Conservation (phyloP, 495 filamentous ascomycete species). For the Penicillium verhagenii region DNA sequence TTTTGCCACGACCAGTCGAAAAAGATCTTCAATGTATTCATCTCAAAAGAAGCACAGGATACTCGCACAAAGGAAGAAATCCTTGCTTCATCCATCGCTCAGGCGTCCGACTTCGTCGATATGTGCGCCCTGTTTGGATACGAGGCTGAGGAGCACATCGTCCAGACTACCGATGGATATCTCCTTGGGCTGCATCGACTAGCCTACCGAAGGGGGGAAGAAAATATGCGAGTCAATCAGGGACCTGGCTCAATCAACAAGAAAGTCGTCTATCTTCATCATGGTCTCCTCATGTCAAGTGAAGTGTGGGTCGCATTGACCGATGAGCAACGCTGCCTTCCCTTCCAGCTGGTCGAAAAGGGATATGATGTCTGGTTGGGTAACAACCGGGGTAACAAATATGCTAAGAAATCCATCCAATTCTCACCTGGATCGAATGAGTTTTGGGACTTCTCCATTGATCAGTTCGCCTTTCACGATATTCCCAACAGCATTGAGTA, state of each 20-base stretch:
- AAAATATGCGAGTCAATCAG: constrained; percentile 66
- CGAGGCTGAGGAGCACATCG: constrained; percentile 90
- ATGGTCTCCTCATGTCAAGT: constrained; percentile 96
- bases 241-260: constrained; percentile 71
- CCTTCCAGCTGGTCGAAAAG: constrained; percentile 85
- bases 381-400: constrained; percentile 98
- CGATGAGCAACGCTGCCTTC: constrained; percentile 78
- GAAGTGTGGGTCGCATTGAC: constrained; percentile 97
- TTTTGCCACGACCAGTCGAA: constrained; percentile 84
- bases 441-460: constrained; percentile 98
- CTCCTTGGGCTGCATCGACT: constrained; percentile 87
- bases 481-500: constrained; percentile 94
- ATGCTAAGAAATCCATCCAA: constrained; percentile 86
- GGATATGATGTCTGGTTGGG: constrained; percentile 98
- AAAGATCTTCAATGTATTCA: constrained; percentile 75
- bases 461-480: constrained; percentile 96
- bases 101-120: constrained; percentile 88
- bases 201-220: constrained; percentile 77
- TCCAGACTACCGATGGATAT: constrained; percentile 93
- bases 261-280: constrained; percentile 91
- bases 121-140: constrained; percentile 87
- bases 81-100: constrained; percentile 50
- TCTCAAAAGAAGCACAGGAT: constrained; percentile 63
- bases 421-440: constrained; percentile 67
- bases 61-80: constrained; percentile 50